Percentiles rank a stretch among this genome's conserved stretches.
Conservation (phyloP, 305 asterid species). For the Withania somnifera region DNA sequence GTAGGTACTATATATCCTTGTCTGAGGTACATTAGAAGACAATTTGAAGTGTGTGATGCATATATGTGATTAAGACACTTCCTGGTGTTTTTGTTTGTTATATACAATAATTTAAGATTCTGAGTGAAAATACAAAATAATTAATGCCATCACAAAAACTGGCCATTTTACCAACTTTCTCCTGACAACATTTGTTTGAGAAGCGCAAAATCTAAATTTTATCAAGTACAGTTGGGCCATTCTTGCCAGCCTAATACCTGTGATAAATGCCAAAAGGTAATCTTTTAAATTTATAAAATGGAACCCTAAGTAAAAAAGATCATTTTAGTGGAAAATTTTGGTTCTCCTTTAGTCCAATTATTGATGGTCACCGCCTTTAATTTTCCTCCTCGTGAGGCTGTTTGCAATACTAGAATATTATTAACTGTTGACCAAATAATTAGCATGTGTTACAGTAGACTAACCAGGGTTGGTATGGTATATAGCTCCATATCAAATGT, state of each 20-base stretch:
- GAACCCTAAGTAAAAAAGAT: not conserved
- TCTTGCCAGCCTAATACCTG: not conserved
- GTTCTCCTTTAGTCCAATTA: not conserved
- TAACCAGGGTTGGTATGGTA: not conserved
- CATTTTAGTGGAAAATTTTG: not conserved
- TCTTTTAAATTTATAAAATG: not conserved
- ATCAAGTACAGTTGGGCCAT: slow-evolving; percentile 1
- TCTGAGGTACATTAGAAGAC: slow-evolving; percentile 2
- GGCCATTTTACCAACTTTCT: not conserved
- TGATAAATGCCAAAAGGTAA: slow-evolving; percentile 3
- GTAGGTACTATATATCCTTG: not conserved
- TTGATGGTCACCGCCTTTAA: not conserved
- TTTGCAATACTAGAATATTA: not conserved
- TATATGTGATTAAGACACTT: not conserved
- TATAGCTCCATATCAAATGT: not conserved
- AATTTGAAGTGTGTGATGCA: not conserved
- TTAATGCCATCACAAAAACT: not conserved
- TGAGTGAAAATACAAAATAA: not conserved
- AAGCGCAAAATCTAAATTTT: slow-evolving; percentile 1
- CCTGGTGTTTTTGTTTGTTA: not conserved
- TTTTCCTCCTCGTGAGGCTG: not conserved
- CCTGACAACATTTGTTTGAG: slow-evolving; percentile 1
- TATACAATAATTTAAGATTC: slow-evolving; percentile 2
- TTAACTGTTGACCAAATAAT: not conserved
- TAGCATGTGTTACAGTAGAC: not conserved